phyloP scores from a whole-genome alignment of 192 early-diverging fungal genomes.

The Backusella luteola region DNA sequence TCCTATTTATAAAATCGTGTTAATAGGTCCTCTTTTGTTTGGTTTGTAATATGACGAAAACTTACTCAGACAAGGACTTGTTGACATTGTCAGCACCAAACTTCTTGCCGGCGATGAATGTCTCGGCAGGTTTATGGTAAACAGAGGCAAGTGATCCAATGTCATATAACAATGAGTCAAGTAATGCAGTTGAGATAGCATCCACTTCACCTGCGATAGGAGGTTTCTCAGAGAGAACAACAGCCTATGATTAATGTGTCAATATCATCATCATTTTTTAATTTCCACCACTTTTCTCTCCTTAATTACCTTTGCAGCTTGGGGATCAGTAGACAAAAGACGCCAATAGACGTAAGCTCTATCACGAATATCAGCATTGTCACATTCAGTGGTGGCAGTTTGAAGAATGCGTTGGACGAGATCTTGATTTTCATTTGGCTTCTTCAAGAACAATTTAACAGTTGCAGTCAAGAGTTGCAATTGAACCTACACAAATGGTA shows the following conservation, averaged over 20 bases:
- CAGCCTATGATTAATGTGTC: conserved; percentile 40
- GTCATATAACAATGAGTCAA: conserved; percentile 86
- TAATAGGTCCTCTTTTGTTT: background rate
- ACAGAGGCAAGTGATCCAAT: conserved; percentile 90
- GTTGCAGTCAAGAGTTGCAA: conserved; percentile 86
- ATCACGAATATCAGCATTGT: conserved; percentile 96
- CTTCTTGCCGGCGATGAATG: conserved; percentile 68
- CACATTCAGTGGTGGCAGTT: conserved; percentile 82
- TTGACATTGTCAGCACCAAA: conserved; percentile 59
- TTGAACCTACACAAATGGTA: conserved; percentile 63
- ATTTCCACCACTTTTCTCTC: background rate
- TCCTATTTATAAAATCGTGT: conserved; percentile 36
- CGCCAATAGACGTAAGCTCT: conserved; percentile 98
- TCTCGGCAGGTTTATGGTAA: conserved; percentile 87
- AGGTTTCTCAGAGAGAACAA: conserved; percentile 88
- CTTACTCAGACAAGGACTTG: conserved; percentile 48
- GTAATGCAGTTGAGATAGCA: conserved; percentile 66
- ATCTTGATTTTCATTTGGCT: conserved; percentile 79
- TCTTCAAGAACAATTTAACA: conserved; percentile 95
- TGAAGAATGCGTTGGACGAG: conserved; percentile 87
- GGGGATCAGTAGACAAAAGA: conserved; percentile 89
- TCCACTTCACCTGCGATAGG: conserved; percentile 71
- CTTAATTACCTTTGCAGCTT: conserved; percentile 76
- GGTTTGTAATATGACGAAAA: conserved; percentile 3
- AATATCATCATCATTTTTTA: conserved; percentile 13